Evolutionary conservation across 2,329 filamentous ascomycete species (phyloP), one percentile per base, ranked within the genome.

Genomic region (Decorospora gaudefroyi): DNA sequence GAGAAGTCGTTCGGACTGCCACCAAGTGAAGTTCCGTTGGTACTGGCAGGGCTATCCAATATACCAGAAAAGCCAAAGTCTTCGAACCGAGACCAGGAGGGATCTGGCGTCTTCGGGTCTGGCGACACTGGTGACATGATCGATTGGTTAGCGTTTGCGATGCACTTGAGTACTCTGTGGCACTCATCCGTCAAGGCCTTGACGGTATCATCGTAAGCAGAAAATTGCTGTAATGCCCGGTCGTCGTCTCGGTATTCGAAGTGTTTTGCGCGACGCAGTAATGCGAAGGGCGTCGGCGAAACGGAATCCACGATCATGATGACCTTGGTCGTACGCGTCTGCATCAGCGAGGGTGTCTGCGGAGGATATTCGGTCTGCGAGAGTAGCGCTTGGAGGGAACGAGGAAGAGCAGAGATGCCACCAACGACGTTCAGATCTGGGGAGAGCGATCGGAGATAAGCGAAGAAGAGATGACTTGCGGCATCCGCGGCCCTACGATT

Each of bases 291-390:
- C 0, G 91, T 96, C 0, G 93, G 90, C 0, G 93, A 99, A 23
- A 99, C 92, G 0, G 85, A 84, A 57, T 97, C 89, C 13, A 99
- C 93, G 53, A 96, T 91, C 91, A 99, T 96, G 48, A 95, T 85
- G 4, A 99, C 90, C 65, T 89, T 91, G 49, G 90, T 87, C 3
- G 91, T 96, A 1, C 82, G 80, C 4, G 87, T 83, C 65, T 91
- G 87, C 68, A 96, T 79, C 23, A 96, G 76, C 0, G 80, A 78
- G 7, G 90, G 88, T 22, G 82, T 78, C 58, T 89, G 83, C 1
- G 93, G 93, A 1, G 93, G 93, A 61, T 99, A 99, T 65, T 96
- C 90, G 35, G 92, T 96, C 59, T 95, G 90, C 62, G 92, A 85
- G 23, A 97, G 79, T 9, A 99, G 78, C 57, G 92, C 88, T 72